Conservation (phyloP, 169 alveolate species). For the Hepatocystis sp. region DNA sequence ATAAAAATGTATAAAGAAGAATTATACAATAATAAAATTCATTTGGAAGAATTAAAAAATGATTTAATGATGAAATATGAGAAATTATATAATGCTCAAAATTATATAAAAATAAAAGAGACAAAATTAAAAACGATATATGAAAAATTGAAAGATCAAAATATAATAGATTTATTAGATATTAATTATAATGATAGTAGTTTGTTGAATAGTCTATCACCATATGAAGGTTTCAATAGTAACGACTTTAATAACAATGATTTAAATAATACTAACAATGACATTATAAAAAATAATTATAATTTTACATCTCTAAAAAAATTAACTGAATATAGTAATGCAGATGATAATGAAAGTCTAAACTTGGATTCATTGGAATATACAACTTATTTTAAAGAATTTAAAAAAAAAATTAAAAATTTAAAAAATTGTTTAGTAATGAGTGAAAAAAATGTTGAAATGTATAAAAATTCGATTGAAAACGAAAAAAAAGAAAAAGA, state of each 20-base stretch:
- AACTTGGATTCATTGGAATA: conserved; percentile 50
- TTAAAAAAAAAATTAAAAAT: conserved; percentile 48
- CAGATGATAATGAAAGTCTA: conserved; percentile 46
- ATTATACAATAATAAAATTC: conserved; percentile 26
- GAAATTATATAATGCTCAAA: conserved; percentile 44
- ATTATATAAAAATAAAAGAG: conserved; percentile 60
- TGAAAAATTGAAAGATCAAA: conserved; percentile 56
- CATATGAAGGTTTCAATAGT: no score
- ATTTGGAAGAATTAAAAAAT: conserved; percentile 56
- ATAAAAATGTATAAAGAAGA: conserved; percentile 19
- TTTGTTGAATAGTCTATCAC: no score
- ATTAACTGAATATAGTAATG: conserved; percentile 7
- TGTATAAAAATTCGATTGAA: conserved; percentile 43
- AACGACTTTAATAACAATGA: background rate
- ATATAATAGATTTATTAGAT: conserved; percentile 39
- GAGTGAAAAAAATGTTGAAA: conserved; percentile 60
- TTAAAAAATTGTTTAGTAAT: conserved; percentile 25
- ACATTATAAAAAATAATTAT: conserved; percentile 4
- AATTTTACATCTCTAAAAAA: conserved; percentile 13
- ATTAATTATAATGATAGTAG: conserved; percentile 22
- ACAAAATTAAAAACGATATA: conserved; percentile 54
- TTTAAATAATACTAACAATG: background rate
- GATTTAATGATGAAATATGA: conserved; percentile 51
- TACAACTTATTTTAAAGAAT: conserved; percentile 49
- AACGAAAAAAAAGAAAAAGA: conserved; percentile 65